These are phyloP conservation scores for Penicillium sumatraense DNA, from an alignment of 2,329 filamentous ascomycete species.

Conservation along the genomic window DNA sequence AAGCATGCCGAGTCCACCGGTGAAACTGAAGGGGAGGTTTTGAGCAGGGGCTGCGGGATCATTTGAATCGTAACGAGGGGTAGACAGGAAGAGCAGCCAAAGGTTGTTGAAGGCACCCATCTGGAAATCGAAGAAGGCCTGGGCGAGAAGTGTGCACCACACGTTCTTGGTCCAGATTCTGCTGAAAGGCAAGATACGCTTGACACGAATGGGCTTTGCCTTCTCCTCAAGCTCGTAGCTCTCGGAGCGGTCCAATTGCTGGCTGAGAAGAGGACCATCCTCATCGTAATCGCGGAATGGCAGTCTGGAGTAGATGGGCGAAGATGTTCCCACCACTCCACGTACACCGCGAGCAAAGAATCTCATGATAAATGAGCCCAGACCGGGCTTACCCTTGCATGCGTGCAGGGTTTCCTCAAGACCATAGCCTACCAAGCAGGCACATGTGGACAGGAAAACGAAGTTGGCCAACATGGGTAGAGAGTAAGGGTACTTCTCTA, in stretches of 20 bases:
- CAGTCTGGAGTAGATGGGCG: constrained; percentile 37
- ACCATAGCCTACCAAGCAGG: constrained; percentile 62
- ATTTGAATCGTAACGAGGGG: constrained; percentile 59
- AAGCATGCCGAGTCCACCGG: constrained; percentile 73
- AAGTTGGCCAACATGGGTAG: constrained; percentile 70
- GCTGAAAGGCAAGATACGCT: constrained; percentile 51
- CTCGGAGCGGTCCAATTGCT: constrained; percentile 35
- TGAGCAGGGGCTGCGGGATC: constrained; percentile 48
- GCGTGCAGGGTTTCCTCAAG: constrained; percentile 66
- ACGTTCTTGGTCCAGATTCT: constrained; percentile 62
- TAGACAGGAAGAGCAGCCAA: constrained; percentile 78
- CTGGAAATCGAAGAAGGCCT: constrained; percentile 74
- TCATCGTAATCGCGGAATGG: constrained; percentile 43
- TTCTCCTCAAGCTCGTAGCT: constrained; percentile 45
- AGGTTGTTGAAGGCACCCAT: constrained; percentile 74
- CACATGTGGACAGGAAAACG: constrained; percentile 60
- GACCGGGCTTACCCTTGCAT: constrained; percentile 53
- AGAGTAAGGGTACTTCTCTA: constrained; percentile 68
- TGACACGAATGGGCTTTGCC: constrained; percentile 42
- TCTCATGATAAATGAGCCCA: constrained; percentile 41
- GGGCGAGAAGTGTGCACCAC: constrained; percentile 62
- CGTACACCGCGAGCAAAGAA: constrained; percentile 33
- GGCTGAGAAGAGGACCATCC: constrained; percentile 38
- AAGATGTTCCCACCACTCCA: constrained; percentile 33
- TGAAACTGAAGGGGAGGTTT: constrained; percentile 61